These are phyloP conservation scores for Yamadazyma diddensiae DNA, from an alignment of 1,139 yeast genomes.

Conservation along the genomic window DNA sequence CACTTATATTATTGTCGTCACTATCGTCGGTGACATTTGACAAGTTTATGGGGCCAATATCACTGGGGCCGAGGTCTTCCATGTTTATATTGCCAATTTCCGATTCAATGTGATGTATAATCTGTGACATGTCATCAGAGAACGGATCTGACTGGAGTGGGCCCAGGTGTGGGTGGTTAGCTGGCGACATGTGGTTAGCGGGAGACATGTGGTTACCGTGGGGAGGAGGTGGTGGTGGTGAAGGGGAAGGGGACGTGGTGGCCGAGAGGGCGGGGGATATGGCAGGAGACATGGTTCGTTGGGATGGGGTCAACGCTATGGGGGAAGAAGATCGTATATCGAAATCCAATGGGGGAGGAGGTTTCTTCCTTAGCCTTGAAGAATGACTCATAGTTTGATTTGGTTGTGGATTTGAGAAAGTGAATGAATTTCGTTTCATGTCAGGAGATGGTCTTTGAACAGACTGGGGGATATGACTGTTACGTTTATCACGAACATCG, in stretches of 20 bases:
- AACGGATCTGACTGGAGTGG: neutral
- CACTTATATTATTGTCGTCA: neutral
- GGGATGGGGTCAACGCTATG: neutral
- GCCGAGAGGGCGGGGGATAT: neutral
- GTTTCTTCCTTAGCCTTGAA: slow-evolving; percentile 3
- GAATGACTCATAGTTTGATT: slow-evolving; percentile 1
- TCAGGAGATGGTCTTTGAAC: too few relatives aligned
- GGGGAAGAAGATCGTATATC: slow-evolving; percentile 1
- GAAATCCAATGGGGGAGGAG: slow-evolving; percentile 6
- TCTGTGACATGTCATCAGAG: neutral
- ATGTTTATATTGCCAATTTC: neutral
- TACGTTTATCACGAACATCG: too few relatives aligned
- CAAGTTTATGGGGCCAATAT: neutral
- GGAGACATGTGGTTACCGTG: too few relatives aligned
- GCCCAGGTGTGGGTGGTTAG: too few relatives aligned
- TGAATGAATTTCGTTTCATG: too few relatives aligned
- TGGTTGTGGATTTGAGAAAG: neutral
- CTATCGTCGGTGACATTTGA: slow-evolving; percentile 1
- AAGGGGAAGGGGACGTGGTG: neutral
- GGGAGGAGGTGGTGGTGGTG: slow-evolving; percentile 1
- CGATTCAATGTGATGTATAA: slow-evolving; percentile 1
- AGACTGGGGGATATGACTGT: too few relatives aligned
- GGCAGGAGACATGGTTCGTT: neutral
- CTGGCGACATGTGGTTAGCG: too few relatives aligned
- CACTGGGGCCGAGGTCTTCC: neutral